Conservation (phyloP, 179 eudicot genomes). For the Sideroxylon spinosum region DNA sequence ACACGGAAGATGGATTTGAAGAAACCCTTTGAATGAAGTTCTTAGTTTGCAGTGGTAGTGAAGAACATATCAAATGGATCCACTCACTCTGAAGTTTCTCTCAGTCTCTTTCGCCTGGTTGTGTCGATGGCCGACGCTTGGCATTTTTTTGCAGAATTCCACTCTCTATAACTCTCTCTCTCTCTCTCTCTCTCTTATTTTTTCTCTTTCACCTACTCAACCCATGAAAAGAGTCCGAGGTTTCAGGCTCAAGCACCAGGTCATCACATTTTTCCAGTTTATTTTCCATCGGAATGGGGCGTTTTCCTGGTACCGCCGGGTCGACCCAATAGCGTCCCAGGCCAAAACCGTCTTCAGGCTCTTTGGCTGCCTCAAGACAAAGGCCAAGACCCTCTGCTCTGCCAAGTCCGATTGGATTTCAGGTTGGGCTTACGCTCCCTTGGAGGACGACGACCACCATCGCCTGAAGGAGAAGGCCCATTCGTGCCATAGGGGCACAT, state of each 20-base stretch:
- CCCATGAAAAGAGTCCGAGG: constrained; percentile 24
- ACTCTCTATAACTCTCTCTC: not conserved
- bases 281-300: constrained; percentile 10
- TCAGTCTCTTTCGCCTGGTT: constrained; percentile 12
- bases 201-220: not conserved
- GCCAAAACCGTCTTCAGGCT: not conserved
- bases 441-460: not conserved
- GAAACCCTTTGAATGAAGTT: constrained; percentile 14
- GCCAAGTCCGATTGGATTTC: not conserved
- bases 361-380: constrained; percentile 20
- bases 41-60: not conserved
- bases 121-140: constrained; percentile 33
- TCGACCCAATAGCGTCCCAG: not conserved
- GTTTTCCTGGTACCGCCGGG: constrained; percentile 6
- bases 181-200: not conserved
- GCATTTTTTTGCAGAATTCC: constrained; percentile 27
- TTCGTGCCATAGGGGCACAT: constrained; percentile 46
- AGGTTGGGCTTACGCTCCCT: not conserved
- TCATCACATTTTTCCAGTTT: constrained; percentile 24
- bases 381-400: constrained; percentile 19
- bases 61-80: constrained; percentile 30
- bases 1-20: no score
- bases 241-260: constrained; percentile 33
- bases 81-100: constrained; percentile 19
- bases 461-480: constrained; percentile 7